Percentiles rank a stretch among this genome's conserved stretches.
phyloP scores from a whole-genome alignment of 768 basidiomycete genomes.

The Amanita molliuscula region DNA sequence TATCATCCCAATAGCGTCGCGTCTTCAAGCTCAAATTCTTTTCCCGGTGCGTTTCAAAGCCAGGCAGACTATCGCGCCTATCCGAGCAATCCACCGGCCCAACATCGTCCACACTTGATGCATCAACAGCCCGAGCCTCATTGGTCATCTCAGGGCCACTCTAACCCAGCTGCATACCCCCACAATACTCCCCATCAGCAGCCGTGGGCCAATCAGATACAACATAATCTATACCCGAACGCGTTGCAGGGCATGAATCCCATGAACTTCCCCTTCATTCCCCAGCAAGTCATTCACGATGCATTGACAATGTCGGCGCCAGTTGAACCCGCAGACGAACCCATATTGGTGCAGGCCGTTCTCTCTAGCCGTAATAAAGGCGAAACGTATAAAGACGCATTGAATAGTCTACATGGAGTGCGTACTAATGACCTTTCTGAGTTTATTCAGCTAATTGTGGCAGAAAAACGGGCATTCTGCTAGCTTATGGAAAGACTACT shows the following conservation, averaged over 20 bases:
- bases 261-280: constrained; percentile 33
- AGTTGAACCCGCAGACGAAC: constrained; percentile 47
- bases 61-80: constrained; percentile 10
- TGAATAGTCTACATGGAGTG: constrained; percentile 62
- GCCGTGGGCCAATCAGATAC: constrained; percentile 24
- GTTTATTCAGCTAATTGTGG: constrained; percentile 11
- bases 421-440: constrained; percentile 14
- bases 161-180: constrained; percentile 10
- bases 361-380: constrained; percentile 27
- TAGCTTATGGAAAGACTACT: constrained; percentile 74
- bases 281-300: constrained; percentile 48
- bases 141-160: constrained; percentile 18
- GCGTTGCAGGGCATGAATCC: constrained; percentile 22
- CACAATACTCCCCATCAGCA: constrained; percentile 17
- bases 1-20: constrained; percentile 19
- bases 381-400: constrained; percentile 50
- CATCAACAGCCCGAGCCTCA: constrained; percentile 16
- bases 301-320: constrained; percentile 43
- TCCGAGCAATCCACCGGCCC: constrained; percentile 11
- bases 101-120: constrained; percentile 17
- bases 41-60: constrained; percentile 16
- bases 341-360: constrained; percentile 41
- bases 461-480: constrained; percentile 43
- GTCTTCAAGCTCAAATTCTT: constrained; percentile 25
- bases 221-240: constrained; percentile 19